Base-by-base conservation (phyloP, 352 stramenopile species). In the Pilasporangium apinafurcum region DNA sequence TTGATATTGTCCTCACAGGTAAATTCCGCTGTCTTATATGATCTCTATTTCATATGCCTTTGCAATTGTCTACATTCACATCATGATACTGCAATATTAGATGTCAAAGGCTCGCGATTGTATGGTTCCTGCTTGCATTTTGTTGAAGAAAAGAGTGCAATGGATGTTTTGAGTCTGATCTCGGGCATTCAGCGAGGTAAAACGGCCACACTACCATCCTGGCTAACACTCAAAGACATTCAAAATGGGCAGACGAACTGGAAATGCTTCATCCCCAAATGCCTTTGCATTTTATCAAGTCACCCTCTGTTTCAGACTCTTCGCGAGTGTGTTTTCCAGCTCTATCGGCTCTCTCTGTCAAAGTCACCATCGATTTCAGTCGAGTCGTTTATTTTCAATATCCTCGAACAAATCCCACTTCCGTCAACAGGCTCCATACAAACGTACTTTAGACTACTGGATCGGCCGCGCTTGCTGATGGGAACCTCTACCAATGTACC, bases 1-100 rank as follows among this genome's bases (percentile, higher is more conserved):
- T 90, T 16, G 77, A 90, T 29, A 79, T 86, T 4, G 77, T 90
- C 1, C 59, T 90, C 16, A 90, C 77, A 16, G 69, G 69, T 83
- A 18, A 13, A 58, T 53, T 8, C 4, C 8, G 18, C 14, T 24
- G 17, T 5, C 2, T 20, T 24, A 8, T 16, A 32, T 13, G 12
- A 8, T 13, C 8, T 8, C 18, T 18, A 17, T n/a, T 16, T 16
- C 6, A 12, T 10, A 10, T 27, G 12, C 17, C 41, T 13, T 44
- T 21, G 29, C 10, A 34, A 39, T 0, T 22, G 22, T 21, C 13
- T 39, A 21, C 17, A 39, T 39, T 17, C 34, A 26, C n/a, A 5
- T 14, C 32, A 12, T 14, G 7, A 8, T n/a, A n/a, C n/a, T 37
- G 32, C n/a, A 8, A 5, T 34, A 27, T 17, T 17, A 79, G 77